Conservation (phyloP, 192 early-diverging fungal genomes). For the Podila verticillata region DNA sequence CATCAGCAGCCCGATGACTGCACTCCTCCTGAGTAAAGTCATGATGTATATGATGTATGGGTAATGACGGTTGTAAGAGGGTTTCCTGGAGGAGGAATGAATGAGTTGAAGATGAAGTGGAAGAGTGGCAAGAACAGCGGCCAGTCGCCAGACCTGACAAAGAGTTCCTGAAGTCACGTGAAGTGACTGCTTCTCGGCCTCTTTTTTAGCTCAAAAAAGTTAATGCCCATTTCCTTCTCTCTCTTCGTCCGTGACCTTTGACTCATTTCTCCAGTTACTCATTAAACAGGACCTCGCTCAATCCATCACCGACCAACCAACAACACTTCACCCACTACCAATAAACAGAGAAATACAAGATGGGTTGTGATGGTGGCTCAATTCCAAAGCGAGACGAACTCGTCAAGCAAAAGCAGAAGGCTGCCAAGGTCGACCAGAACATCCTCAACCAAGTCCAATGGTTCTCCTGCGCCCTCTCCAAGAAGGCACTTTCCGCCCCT, state of each 20-base stretch:
- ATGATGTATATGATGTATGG: slow-evolving; percentile 7
- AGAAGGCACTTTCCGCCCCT: slow-evolving; percentile 66
- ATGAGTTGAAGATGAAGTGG: background rate
- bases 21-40: slow-evolving; percentile 21
- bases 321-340: background rate
- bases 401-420: slow-evolving; percentile 81
- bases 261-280: background rate
- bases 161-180: background rate
- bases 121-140: background rate
- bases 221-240: background rate
- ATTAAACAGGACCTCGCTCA: background rate
- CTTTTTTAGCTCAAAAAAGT: background rate
- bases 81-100: background rate
- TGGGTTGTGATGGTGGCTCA: slow-evolving; percentile 90
- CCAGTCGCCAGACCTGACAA: too few relatives aligned
- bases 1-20: slow-evolving; percentile 9
- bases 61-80: background rate
- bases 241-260: background rate
- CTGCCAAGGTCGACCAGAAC: slow-evolving; percentile 72
- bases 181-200: background rate
- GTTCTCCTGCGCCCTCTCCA: slow-evolving; percentile 84
- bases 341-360: slow-evolving; percentile 18
- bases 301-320: background rate
- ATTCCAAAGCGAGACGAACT: slow-evolving; percentile 89
- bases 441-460: slow-evolving; percentile 68